Evolutionary conservation across 108 stramenopile species (phyloP).

Genomic region (Aureococcus anophagefferens): DNA sequence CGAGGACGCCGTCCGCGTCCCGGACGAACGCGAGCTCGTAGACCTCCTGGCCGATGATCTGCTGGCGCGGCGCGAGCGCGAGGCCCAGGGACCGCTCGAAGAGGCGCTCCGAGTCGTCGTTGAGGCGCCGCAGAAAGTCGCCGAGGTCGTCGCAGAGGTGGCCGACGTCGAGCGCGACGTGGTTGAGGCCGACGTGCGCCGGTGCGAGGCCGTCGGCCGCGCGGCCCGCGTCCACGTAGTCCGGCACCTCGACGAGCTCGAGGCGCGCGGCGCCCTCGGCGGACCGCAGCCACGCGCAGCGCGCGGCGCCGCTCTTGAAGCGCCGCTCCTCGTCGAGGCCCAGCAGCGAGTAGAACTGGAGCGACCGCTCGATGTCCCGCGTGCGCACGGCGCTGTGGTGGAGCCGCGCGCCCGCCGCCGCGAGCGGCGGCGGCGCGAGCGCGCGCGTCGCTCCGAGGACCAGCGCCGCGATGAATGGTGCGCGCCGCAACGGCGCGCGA

Average conservation of each 20-base stretch:
- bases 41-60: constrained; percentile 55
- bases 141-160: constrained; percentile 15
- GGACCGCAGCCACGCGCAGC: constrained; percentile 56
- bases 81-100: constrained; percentile 62
- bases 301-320: constrained; percentile 63
- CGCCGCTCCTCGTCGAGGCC: constrained; percentile 55
- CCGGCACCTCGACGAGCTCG: constrained; percentile 71
- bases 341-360: constrained; percentile 65
- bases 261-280: constrained; percentile 32
- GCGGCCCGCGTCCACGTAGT: constrained; percentile 38
- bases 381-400: constrained; percentile 68
- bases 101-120: constrained; percentile 38
- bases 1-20: constrained; percentile 68
- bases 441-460: too few species aligned
- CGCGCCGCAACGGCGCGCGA: too few species aligned
- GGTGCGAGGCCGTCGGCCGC: constrained; percentile 31
- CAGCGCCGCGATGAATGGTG: too few species aligned
- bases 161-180: constrained; percentile 67
- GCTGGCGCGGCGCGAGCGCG: constrained; percentile 51
- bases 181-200: constrained; percentile 67
- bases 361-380: constrained; percentile 63
- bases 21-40: constrained; percentile 72
- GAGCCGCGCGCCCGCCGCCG: too few species aligned
- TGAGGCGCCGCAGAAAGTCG: constrained; percentile 56
- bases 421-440: too few species aligned